Percentiles rank a stretch among this genome's conserved stretches.
These are phyloP conservation scores for Phytophthora pisi DNA, from an alignment of 352 stramenopile species.

Conservation along the genomic window DNA sequence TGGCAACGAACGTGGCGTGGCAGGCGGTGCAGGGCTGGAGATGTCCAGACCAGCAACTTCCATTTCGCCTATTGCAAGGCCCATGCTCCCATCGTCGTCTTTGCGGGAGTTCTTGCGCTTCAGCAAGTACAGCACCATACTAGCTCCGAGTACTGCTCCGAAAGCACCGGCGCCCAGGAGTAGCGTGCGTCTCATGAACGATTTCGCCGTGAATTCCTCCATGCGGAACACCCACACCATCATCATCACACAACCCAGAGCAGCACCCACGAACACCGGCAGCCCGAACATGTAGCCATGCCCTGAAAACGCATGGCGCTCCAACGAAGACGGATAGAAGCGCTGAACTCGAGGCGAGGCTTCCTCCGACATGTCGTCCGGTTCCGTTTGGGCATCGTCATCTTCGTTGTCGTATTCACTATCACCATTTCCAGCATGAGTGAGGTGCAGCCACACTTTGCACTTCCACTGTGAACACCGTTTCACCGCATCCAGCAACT, in stretches of 20 bases:
- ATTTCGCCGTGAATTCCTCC: conserved; percentile 34
- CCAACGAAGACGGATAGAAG: conserved; percentile 42
- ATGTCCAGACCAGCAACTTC: conserved; percentile 43
- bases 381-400: conserved; percentile 40
- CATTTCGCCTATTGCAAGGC: conserved; percentile 47
- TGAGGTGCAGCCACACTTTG: conserved; percentile 58
- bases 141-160: conserved; percentile 38
- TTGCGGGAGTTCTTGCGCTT: conserved; percentile 13
- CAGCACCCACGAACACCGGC: conserved; percentile 42
- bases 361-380: conserved; percentile 36
- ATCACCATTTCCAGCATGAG: conserved; percentile 20
- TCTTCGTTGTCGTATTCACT: conserved; percentile 29
- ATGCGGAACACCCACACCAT: conserved; percentile 41
- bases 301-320: conserved; percentile 39
- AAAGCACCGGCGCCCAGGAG: conserved; percentile 35
- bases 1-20: conserved; percentile 43
- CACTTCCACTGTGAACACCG: conserved; percentile 49
- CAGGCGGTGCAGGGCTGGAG: conserved; percentile 37
- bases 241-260: conserved; percentile 31
- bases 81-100: conserved; percentile 21
- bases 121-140: conserved; percentile 26
- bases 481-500: conserved; percentile 54
- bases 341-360: conserved; percentile 38
- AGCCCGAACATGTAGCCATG: conserved; percentile 40
- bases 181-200: conserved; percentile 46